These are phyloP conservation scores for Vaccinium myrtillus DNA, from an alignment of 148 eudicot species.

Conservation along the genomic window DNA sequence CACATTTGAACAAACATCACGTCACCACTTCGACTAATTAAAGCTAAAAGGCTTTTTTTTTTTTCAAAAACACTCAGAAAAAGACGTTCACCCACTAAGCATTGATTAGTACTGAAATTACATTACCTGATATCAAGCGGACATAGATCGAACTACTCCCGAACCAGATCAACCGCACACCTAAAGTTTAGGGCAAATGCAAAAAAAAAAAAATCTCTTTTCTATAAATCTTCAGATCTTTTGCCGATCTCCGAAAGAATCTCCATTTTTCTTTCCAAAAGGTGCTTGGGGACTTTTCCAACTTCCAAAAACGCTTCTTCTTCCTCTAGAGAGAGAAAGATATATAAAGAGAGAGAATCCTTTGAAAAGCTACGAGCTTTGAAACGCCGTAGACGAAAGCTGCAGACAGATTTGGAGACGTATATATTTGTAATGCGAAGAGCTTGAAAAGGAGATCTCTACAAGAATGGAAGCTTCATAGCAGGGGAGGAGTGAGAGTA, in stretches of 20 bases:
- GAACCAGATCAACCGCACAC: slow-evolving; percentile 2
- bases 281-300: neutral
- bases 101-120: neutral
- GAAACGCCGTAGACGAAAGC: neutral
- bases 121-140: slow-evolving; percentile 9
- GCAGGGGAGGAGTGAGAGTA: neutral
- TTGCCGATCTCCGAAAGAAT: neutral
- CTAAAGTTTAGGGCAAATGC: neutral
- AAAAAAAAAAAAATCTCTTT: neutral
- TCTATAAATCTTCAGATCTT: neutral
- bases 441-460: too few relatives aligned
- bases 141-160: neutral
- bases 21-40: neutral
- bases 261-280: neutral
- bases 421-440: neutral
- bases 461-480: neutral
- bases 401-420: neutral
- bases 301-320: neutral
- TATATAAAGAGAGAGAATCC: neutral
- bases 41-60: neutral
- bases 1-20: neutral
- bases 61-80: neutral
- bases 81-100: neutral
- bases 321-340: slow-evolving; percentile 9
- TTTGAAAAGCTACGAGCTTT: neutral